A percentile compares a stretch with the other conserved stretches of the same genome.
Conservation (phyloP, 768 basidiomycete species). For the Collybiopsis confluens region DNA sequence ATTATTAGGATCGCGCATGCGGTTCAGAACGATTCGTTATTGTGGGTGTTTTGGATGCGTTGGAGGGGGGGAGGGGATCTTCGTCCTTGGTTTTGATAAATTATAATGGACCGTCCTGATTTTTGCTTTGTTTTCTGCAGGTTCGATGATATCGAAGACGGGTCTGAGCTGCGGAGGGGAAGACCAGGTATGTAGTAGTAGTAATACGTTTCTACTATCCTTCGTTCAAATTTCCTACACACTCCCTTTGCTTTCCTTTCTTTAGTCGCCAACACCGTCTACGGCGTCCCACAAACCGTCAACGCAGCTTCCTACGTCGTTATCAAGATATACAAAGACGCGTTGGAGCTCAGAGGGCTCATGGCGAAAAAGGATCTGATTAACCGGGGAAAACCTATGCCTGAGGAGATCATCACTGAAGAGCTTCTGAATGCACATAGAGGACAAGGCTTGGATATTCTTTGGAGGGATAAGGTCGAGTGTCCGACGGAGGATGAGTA, state of each 20-base stretch:
- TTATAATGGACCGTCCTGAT: no score
- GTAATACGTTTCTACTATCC: not conserved
- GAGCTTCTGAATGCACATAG: conserved; percentile 87
- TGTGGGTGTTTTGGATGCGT: conserved; percentile 43
- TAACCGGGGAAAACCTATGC: conserved; percentile 34
- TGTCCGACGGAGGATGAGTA: conserved; percentile 97
- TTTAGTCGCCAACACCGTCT: conserved; percentile 89
- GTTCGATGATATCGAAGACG: conserved; percentile 93
- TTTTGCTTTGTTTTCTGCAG: conserved; percentile 31
- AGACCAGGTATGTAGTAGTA: conserved; percentile 55
- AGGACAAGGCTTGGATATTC: conserved; percentile 90
- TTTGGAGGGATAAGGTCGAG: conserved; percentile 87
- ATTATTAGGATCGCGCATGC: conserved; percentile 85
- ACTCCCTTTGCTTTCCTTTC: not conserved
- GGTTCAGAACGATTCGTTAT: conserved; percentile 90
- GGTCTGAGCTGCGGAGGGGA: conserved; percentile 81
- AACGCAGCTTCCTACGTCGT: conserved; percentile 97
- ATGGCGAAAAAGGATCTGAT: conserved; percentile 58
- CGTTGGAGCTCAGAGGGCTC: conserved; percentile 50
- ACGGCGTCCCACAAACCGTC: conserved; percentile 94
- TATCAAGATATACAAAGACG: conserved; percentile 86
- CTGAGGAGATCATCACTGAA: conserved; percentile 18
- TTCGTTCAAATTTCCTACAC: not conserved
- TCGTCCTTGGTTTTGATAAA: no score
- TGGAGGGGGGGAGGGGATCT: not conserved